Evolutionary conservation across 2,329 filamentous ascomycete species (phyloP).

Genomic region (Hortaea werneckii): DNA sequence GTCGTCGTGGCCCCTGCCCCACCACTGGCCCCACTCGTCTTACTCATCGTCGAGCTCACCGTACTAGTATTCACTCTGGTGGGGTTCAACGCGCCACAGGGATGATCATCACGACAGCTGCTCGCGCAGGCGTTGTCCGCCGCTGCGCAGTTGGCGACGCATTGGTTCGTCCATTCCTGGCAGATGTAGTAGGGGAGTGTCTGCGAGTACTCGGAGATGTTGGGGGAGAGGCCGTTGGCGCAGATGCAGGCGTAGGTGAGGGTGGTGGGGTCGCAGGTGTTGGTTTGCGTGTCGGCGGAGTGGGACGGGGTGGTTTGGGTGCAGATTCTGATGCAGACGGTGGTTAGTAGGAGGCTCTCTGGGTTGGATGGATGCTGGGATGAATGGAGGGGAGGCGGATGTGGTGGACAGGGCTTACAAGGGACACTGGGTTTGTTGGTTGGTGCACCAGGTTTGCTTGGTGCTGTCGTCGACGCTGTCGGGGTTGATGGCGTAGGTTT

Average conservation of each 20-base stretch:
- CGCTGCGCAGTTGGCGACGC: slow-evolving; percentile 43
- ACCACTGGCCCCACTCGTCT: slow-evolving; percentile 18
- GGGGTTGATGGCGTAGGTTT: slow-evolving; percentile 53
- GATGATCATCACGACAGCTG: slow-evolving; percentile 54
- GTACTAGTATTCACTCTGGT: slow-evolving; percentile 47
- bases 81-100: slow-evolving; percentile 61
- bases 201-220: slow-evolving; percentile 65
- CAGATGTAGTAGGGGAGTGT: slow-evolving; percentile 72
- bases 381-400: too few relatives aligned
- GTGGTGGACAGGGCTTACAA: slow-evolving; percentile 26
- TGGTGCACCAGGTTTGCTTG: slow-evolving; percentile 49
- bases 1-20: slow-evolving; percentile 16
- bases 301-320: slow-evolving; percentile 43
- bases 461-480: slow-evolving; percentile 41
- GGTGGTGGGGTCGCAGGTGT: slow-evolving; percentile 52
- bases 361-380: too few relatives aligned
- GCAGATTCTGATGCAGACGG: slow-evolving; percentile 44
- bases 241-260: slow-evolving; percentile 67
- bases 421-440: slow-evolving; percentile 56
- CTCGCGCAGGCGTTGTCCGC: slow-evolving; percentile 48
- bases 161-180: slow-evolving; percentile 57
- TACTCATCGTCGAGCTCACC: slow-evolving; percentile 33
- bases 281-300: slow-evolving; percentile 39
- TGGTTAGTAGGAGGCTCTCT: slow-evolving; percentile 1
- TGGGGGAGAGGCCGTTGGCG: slow-evolving; percentile 54